Evolutionary conservation across 257 asterid genomes (phyloP), one percentile per base, ranked within the genome.

Genomic region (Nicotiana obtusifolia): DNA sequence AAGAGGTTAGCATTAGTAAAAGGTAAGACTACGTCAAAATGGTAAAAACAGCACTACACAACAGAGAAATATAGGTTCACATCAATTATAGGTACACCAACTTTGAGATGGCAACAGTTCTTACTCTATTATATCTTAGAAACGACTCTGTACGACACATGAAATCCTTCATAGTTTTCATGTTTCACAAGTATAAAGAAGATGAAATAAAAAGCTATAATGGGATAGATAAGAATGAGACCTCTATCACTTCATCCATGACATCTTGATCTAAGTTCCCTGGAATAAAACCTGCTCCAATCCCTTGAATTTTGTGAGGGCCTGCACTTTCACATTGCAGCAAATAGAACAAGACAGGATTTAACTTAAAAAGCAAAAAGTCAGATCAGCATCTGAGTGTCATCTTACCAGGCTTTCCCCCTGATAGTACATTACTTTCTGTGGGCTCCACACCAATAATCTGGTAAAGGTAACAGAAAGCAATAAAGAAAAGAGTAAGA

Each of bases 281-380:
- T 81, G 98, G 99, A 64, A 94, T 89, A 90, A 94, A 96, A 94
- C 99, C 99, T 92, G 99, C 98, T 82, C 98, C 99, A 93, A 96
- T 96, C 88, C 99, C 98, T 93, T 94, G 99, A 96, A 96, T 96
- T 94, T 96, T 94, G 98, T 96, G 99, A 94, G 99, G 99, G 91
- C 98, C 98, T 96, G 99, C 97, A 92, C 82, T 91, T 89, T 87
- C 90, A 87, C 89, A 92, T 88, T 86, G 91, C 90, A 88, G 85
- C 89, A 80, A 88, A 92, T 86, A 91, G 94, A 88, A 93, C 86
- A 87, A 84, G 77, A 89, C 86, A 87, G 76, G 82, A 67, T 66
- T 80, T 78, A 82, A 87, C 82, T 52, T 67, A 81, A 64, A 87
- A 86, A 87, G 81, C 56, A 81, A 80, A 83, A 52, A n/a, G 19